phyloP scores from a whole-genome alignment of 192 early-diverging fungal genomes.

The Coemansia sp. region DNA sequence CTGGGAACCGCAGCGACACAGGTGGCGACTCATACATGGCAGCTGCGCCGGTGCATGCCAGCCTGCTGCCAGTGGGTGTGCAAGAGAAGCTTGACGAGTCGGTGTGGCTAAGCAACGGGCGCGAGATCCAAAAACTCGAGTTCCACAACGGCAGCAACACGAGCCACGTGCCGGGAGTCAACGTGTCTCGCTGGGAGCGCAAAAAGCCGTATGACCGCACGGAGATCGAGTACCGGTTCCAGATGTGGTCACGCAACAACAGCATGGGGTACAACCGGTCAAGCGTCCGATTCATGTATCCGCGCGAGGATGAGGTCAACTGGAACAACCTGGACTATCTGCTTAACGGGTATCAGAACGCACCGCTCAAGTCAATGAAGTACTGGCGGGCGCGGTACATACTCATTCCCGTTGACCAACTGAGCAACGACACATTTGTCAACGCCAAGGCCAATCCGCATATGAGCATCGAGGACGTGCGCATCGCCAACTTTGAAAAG shows the following conservation, averaged over 20 bases:
- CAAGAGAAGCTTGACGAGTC: constrained; percentile 24
- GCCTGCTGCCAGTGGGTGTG: constrained; percentile 8
- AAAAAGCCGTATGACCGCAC: constrained; percentile 60
- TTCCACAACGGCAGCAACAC: constrained; percentile 59
- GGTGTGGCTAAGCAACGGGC: constrained; percentile 84
- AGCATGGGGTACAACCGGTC: constrained; percentile 60
- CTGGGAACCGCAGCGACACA: constrained; percentile 8
- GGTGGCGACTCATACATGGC: constrained; percentile 11
- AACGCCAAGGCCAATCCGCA: constrained; percentile 60
- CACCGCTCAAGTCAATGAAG: constrained; percentile 70
- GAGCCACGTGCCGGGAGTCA: constrained; percentile 76
- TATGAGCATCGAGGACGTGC: constrained; percentile 84
- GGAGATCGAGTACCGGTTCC: constrained; percentile 71
- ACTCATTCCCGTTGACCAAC: constrained; percentile 76
- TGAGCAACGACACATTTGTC: constrained; percentile 55
- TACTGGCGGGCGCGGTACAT: constrained; percentile 92
- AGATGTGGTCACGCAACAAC: constrained; percentile 80
- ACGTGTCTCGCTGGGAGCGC: constrained; percentile 76
- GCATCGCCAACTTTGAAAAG: constrained; percentile 79
- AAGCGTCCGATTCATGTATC: constrained; percentile 70
- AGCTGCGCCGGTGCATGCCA: constrained; percentile 1
- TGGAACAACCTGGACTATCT: constrained; percentile 96
- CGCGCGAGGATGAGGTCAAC: constrained; percentile 71
- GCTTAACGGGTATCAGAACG: constrained; percentile 83
- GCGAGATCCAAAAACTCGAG: constrained; percentile 85